Evolutionary conservation across 768 basidiomycete genomes (phyloP).

Genomic region (Russula vinacea): DNA sequence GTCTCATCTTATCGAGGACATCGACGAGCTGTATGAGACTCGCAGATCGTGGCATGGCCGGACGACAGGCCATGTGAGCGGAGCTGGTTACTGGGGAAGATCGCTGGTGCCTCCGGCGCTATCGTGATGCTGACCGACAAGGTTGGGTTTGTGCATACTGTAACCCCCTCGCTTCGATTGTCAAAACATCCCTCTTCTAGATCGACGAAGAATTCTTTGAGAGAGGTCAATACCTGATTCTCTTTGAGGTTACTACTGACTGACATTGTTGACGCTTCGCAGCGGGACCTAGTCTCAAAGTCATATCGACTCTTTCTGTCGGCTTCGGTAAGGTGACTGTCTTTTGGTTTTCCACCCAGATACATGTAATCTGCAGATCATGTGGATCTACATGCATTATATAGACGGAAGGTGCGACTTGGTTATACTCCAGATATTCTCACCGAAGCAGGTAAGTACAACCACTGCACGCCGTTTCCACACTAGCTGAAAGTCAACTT

Average conservation of each 20-base stretch:
- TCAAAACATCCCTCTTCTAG: constrained; percentile 38
- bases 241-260: neutral
- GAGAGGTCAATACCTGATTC: constrained; percentile 39
- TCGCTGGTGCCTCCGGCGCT: constrained; percentile 58
- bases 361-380: constrained; percentile 59
- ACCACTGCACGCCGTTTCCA: neutral
- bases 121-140: constrained; percentile 67
- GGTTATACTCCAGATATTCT: constrained; percentile 95
- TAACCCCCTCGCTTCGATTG: neutral
- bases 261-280: constrained; percentile 17
- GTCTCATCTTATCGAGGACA: neutral
- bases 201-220: constrained; percentile 72
- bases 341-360: neutral
- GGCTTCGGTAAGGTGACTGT: constrained; percentile 60
- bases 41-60: constrained; percentile 50
- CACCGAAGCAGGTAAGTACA: constrained; percentile 72
- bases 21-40: neutral
- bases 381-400: constrained; percentile 58
- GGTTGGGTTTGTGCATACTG: constrained; percentile 41
- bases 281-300: constrained; percentile 73
- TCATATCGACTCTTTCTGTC: constrained; percentile 93
- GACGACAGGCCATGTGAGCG: constrained; percentile 56
- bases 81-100: constrained; percentile 71
- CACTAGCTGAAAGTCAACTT: neutral
- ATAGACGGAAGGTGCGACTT: constrained; percentile 60